Evolutionary conservation across 2,329 filamentous ascomycete genomes (phyloP).

Genomic region (Neonectria faginata): DNA sequence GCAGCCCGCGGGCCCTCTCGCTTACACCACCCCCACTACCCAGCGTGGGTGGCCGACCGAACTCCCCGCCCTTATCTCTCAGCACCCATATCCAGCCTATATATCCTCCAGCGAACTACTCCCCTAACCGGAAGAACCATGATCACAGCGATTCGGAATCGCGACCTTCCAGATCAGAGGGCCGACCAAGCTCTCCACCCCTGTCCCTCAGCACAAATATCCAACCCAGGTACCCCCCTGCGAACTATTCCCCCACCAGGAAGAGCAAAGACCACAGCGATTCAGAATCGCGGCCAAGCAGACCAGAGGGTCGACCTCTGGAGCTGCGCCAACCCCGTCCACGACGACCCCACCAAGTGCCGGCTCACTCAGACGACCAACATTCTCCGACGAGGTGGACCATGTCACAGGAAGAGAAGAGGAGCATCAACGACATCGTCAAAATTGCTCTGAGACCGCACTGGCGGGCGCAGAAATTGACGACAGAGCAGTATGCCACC

Average conservation of each 20-base stretch:
- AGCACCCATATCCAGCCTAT: constrained; percentile 79
- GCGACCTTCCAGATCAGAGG: constrained; percentile 40
- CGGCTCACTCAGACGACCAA: constrained; percentile 65
- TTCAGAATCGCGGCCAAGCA: constrained; percentile 30
- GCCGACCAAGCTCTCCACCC: constrained; percentile 67
- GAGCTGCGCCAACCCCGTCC: constrained; percentile 67
- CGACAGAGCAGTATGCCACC: constrained; percentile 88
- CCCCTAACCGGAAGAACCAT: constrained; percentile 59
- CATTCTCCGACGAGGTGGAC: constrained; percentile 73
- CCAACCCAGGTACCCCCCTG: constrained; percentile 78
- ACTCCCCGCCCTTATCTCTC: constrained; percentile 73
- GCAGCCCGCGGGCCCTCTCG: constrained; percentile 75
- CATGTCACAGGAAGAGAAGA: constrained; percentile 85
- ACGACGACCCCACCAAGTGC: constrained; percentile 57
- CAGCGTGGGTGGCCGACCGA: constrained; percentile 64
- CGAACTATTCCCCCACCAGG: constrained; percentile 73
- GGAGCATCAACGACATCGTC: constrained; percentile 89
- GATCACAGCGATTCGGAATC: constrained; percentile 40
- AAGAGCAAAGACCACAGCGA: constrained; percentile 33
- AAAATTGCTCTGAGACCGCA: constrained; percentile 83
- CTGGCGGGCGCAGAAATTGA: constrained; percentile 83
- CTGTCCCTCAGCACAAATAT: constrained; percentile 76
- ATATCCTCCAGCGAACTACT: constrained; percentile 81
- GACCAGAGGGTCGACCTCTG: constrained; percentile 51
- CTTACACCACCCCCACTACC: constrained; percentile 76